A percentile compares a stretch with the other conserved stretches of the same genome.
Conservation (phyloP, 495 filamentous ascomycete genomes). For the Thermochaetoides thermophila region DNA sequence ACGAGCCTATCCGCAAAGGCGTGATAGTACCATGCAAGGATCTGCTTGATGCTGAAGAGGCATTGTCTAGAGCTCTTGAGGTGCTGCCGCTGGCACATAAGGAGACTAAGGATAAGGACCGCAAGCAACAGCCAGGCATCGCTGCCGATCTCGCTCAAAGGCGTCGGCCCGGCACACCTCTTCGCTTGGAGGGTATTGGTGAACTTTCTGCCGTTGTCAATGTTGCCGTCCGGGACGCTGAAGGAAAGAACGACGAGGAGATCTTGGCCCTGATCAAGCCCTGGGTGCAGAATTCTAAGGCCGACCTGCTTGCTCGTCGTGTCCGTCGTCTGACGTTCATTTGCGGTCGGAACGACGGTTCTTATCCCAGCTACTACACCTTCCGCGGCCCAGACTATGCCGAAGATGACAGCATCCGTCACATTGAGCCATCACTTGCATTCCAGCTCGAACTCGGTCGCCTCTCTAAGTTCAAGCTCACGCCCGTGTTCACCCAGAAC, state of each 20-base stretch:
- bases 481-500: conserved; percentile 96
- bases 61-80: conserved; percentile 67
- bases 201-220: conserved; percentile 86
- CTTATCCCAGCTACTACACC: conserved; percentile 93
- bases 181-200: conserved; percentile 35
- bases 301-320: conserved; percentile 63
- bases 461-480: conserved; percentile 92
- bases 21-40: conserved; percentile 87
- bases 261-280: conserved; percentile 57
- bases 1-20: conserved; percentile 78
- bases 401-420: conserved; percentile 90
- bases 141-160: conserved; percentile 50
- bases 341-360: conserved; percentile 85
- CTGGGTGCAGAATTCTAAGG: conserved; percentile 67
- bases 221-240: conserved; percentile 79
- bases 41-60: conserved; percentile 84
- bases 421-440: conserved; percentile 87
- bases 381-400: conserved; percentile 84
- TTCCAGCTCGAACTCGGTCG: conserved; percentile 95
- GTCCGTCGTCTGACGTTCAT: conserved; percentile 91
- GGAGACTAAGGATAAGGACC: too few species aligned
- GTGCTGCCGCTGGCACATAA: too few species aligned
- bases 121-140: conserved; percentile 26
- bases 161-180: conserved; percentile 40
- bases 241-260: conserved; percentile 72